Evolutionary conservation across 2,329 filamentous ascomycete genomes (phyloP).

Genomic region (Amylocarpus encephaloides): DNA sequence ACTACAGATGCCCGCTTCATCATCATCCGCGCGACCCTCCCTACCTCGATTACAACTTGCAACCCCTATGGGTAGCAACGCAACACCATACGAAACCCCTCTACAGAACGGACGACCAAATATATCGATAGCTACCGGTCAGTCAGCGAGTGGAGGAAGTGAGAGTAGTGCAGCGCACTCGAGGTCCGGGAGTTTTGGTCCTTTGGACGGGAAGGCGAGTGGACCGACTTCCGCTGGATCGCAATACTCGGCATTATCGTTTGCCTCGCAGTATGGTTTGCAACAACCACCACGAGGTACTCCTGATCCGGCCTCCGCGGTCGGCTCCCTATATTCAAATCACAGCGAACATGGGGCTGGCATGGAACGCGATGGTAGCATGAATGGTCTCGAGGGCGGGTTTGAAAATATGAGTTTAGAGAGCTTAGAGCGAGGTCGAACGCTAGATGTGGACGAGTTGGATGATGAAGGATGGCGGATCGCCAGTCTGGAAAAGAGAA

Average conservation of each 20-base stretch:
- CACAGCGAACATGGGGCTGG: conserved; percentile 65
- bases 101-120: conserved; percentile 32
- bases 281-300: conserved; percentile 59
- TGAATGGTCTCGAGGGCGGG: conserved; percentile 61
- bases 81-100: conserved; percentile 62
- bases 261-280: conserved; percentile 67
- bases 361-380: conserved; percentile 79
- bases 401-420: conserved; percentile 67
- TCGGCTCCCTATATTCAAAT: conserved; percentile 78
- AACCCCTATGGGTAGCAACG: conserved; percentile 78
- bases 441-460: conserved; percentile 85
- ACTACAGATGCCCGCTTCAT: conserved; percentile 26
- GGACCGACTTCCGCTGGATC: conserved; percentile 84
- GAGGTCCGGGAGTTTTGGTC: conserved; percentile 76
- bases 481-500: conserved; percentile 80
- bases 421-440: conserved; percentile 73
- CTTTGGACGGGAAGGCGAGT: conserved; percentile 67
- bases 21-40: conserved; percentile 40
- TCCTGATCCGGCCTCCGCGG: conserved; percentile 81
- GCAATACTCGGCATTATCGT: conserved; percentile 75
- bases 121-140: conserved; percentile 46
- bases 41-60: conserved; percentile 78
- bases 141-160: conserved; percentile 69
- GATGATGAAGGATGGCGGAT: conserved; percentile 95
- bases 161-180: conserved; percentile 75